Evolutionary conservation across 106 monocot genomes (phyloP).

Genomic region (Amphibolis antarctica): DNA sequence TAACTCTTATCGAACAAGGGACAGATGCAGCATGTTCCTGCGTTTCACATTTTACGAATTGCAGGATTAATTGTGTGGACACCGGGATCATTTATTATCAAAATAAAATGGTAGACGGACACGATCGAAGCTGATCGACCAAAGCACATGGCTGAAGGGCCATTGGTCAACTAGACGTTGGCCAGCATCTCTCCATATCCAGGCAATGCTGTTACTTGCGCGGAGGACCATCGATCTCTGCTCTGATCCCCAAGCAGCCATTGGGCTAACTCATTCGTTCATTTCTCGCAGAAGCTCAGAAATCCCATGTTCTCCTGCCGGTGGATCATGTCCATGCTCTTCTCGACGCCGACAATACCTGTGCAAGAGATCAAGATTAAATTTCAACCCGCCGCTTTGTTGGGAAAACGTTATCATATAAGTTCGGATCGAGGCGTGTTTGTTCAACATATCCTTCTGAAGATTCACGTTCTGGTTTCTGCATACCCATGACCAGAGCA

Average conservation of each 20-base stretch:
- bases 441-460: too few species aligned
- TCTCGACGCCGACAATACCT: slow-evolving; percentile 62
- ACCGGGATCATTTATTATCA: too few species aligned
- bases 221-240: too few species aligned
- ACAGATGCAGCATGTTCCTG: too few species aligned
- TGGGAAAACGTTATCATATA: too few species aligned
- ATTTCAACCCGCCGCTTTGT: too few species aligned
- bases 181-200: background rate
- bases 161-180: slow-evolving; percentile 1
- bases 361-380: background rate
- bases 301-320: slow-evolving; percentile 84
- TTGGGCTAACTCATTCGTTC: background rate
- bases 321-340: slow-evolving; percentile 66
- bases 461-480: too few species aligned
- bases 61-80: too few species aligned
- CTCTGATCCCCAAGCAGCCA: background rate
- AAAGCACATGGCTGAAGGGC: background rate
- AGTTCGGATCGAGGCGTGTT: too few species aligned
- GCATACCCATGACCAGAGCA: slow-evolving; percentile 80
- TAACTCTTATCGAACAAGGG: too few species aligned
- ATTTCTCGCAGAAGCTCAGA: slow-evolving; percentile 44
- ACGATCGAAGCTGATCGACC: background rate
- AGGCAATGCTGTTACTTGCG: background rate
- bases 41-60: too few species aligned
- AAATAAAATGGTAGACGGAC: background rate